Evolutionary conservation across 1,284 basidiomycete species (phyloP), one percentile per base, ranked within the genome.

Genomic region (Abortiporus biennis): DNA sequence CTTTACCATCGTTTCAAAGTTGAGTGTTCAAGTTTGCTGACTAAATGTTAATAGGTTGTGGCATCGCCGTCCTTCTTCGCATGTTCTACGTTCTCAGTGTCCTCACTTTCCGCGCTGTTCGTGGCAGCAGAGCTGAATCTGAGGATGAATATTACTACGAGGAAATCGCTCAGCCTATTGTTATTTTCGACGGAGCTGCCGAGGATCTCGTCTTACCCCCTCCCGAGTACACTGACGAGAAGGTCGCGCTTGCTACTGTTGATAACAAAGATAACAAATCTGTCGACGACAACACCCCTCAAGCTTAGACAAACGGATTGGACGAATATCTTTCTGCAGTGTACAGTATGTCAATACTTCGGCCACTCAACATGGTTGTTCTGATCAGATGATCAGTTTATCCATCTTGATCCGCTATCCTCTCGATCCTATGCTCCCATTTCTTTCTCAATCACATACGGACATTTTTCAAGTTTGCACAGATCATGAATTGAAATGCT

Each of bases 21-120:
- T 19, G 16, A 17, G 6, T 19, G 13, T 36, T 19, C 20, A 19
- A 13, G 27, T 29, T 29, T 29, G 13, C 35, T 35, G 33, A 35
- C 17, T 15, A 6, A 21, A 19, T 36, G 35, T 19, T 36, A 3
- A 13, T 43, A 86, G 83, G 84, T 22, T 86, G 83, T 53, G 85
- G 85, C 43, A 76, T 88, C 37, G 85, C 85, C 43, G 85, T 86
- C 38, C 70, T 89, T 25, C 61, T 88, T 41, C 73, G 85, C 58
- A 85, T 88, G 80, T 54, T 85, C 55, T 89, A 73, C 71, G 85
- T 88, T 48, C 57, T 87, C 49, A 58, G 67, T 24, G 64, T 88
- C 47, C 61, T 89, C 48, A 53, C 68, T 25, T 72, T 69, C 49
- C 80, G 85, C 51, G 57, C 72, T 25, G 48, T 80, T 58, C 68